phyloP scores from a whole-genome alignment of 345 rosid genomes.

The Corymbia maculata region DNA sequence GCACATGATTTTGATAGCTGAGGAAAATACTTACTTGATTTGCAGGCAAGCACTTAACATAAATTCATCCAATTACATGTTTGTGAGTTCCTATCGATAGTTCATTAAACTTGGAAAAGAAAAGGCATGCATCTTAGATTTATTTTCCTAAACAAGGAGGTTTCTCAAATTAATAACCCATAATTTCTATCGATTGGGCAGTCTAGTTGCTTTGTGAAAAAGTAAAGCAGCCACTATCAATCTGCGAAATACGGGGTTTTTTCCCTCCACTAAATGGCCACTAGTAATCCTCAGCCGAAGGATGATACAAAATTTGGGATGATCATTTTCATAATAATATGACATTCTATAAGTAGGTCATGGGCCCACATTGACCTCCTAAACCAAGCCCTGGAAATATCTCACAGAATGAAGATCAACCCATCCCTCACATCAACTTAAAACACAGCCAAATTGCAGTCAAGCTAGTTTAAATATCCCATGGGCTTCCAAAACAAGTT shows the following conservation, averaged over 20 bases:
- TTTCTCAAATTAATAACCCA: not conserved
- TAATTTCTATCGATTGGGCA: too few relatives aligned
- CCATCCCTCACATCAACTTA: not conserved
- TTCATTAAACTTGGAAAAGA: not conserved
- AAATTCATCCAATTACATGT: not conserved
- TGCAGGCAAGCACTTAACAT: not conserved
- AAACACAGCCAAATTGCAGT: not conserved
- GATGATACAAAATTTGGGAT: too few relatives aligned
- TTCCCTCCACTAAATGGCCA: not conserved
- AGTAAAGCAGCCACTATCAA: not conserved
- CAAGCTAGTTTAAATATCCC: not conserved
- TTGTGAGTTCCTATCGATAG: not conserved
- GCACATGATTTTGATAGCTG: not conserved
- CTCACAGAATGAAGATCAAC: not conserved
- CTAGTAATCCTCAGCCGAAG: not conserved
- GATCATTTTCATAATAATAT: not conserved
- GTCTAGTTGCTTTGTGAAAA: not conserved
- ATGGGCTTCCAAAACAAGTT: not conserved
- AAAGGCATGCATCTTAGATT: not conserved
- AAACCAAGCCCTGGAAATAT: not conserved
- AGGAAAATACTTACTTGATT: not conserved
- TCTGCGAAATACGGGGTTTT: not conserved
- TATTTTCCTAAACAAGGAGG: not conserved
- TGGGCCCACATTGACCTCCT: not conserved
- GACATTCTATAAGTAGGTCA: not conserved